Conservation (phyloP, 352 stramenopile species). For the Lagenidium giganteum region DNA sequence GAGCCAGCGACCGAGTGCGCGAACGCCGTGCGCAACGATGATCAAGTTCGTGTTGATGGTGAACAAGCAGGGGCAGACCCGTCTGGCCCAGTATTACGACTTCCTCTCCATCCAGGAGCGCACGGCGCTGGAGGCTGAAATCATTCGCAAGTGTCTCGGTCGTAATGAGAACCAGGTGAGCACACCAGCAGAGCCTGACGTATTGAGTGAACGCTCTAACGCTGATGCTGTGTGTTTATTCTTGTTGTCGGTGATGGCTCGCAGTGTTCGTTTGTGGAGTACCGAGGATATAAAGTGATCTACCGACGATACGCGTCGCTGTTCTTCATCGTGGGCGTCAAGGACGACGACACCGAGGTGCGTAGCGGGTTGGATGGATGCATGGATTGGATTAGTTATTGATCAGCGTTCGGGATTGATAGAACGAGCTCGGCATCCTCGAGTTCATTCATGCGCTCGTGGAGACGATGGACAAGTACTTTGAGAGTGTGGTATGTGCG, state of each 20-base stretch:
- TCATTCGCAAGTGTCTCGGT: conserved; percentile 99
- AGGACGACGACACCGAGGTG: conserved; percentile 92
- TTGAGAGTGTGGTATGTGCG: conserved; percentile 93
- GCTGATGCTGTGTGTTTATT: not conserved
- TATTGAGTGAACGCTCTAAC: not conserved
- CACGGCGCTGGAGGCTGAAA: conserved; percentile 97
- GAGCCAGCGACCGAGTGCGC: no score
- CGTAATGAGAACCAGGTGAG: conserved; percentile 93
- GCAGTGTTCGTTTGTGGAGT: conserved; percentile 99
- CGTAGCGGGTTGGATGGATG: not conserved
- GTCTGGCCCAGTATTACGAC: conserved; percentile 99
- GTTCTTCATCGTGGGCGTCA: conserved; percentile 99
- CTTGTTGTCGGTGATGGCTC: conserved; percentile 10
- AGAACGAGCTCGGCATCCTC: conserved; percentile 99
- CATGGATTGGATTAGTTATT: conserved; percentile 1
- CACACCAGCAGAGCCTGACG: not conserved
- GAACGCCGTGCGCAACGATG: no score
- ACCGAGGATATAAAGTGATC: conserved; percentile 98
- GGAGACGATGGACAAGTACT: conserved; percentile 99
- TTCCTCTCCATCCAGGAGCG: conserved; percentile 98
- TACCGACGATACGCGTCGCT: conserved; percentile 99
- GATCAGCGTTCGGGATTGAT: no score
- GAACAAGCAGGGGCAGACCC: conserved; percentile 99
- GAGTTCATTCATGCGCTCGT: conserved; percentile 99
- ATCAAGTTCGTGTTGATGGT: conserved; percentile 97